A percentile compares a stretch with the other conserved stretches of the same genome.
Evolutionary conservation across 1,284 basidiomycete species (phyloP).

Genomic region (Trametes versicolor): DNA sequence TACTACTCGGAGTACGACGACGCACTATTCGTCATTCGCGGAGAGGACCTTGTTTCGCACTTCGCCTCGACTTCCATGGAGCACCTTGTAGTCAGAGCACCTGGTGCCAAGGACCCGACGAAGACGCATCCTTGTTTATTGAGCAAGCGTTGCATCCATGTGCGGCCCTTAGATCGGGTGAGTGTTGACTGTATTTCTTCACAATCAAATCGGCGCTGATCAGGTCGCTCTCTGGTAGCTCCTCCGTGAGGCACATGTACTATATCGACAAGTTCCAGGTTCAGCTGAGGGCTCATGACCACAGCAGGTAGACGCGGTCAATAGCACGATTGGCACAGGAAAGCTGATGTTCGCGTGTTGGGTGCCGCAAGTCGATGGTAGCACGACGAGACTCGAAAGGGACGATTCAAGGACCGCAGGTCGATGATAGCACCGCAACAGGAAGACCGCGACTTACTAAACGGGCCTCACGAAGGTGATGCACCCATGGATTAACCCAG

Average conservation of each 20-base stretch:
- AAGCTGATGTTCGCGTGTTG: too few species aligned
- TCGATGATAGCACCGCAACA: too few species aligned
- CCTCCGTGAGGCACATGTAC: background rate
- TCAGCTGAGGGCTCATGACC: too few species aligned
- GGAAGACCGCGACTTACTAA: too few species aligned
- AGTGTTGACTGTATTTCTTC: background rate
- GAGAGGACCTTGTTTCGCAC: slow-evolving; percentile 7
- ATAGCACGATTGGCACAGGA: slow-evolving; percentile 56
- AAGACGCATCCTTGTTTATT: background rate
- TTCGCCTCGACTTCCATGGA: slow-evolving; percentile 13
- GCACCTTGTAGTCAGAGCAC: background rate
- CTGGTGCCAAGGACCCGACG: background rate
- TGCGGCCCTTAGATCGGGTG: slow-evolving; percentile 3
- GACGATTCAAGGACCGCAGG: too few species aligned
- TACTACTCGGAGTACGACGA: slow-evolving; percentile 1
- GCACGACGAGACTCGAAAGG: too few species aligned
- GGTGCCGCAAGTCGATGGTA: too few species aligned
- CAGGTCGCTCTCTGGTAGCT: background rate
- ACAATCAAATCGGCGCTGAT: background rate
- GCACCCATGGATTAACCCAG: too few species aligned
- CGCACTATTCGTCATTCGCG: slow-evolving; percentile 3
- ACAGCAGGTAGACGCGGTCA: too few species aligned
- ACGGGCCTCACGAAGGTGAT: too few species aligned
- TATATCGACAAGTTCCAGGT: too few species aligned
- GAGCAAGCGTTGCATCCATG: slow-evolving; percentile 5